These are phyloP conservation scores for Auriscalpium vulgare DNA, from an alignment of 768 basidiomycete genomes.

Conservation along the genomic window DNA sequence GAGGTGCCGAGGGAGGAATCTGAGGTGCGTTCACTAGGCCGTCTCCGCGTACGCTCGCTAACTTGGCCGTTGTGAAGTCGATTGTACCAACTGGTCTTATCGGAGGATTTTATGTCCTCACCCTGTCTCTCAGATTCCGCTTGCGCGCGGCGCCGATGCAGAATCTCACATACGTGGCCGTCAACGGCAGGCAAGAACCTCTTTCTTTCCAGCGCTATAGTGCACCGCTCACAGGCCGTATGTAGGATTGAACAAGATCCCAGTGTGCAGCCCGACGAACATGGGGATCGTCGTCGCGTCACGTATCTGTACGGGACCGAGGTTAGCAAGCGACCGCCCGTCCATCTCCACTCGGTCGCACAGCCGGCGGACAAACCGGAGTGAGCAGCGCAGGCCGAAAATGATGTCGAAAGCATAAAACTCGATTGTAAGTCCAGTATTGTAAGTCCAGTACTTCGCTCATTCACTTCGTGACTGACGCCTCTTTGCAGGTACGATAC, in stretches of 20 bases:
- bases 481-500: too few species aligned
- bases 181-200: background rate
- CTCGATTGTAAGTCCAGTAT: too few species aligned
- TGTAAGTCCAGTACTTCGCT: too few species aligned
- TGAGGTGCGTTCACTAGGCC: background rate
- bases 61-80: background rate
- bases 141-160: constrained; percentile 3
- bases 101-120: constrained; percentile 2
- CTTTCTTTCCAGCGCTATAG: background rate
- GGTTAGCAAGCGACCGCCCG: background rate
- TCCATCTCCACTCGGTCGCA: background rate
- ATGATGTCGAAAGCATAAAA: too few species aligned
- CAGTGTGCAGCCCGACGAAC: background rate
- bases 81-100: background rate
- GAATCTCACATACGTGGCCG: background rate
- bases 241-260: background rate
- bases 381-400: too few species aligned
- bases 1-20: background rate
- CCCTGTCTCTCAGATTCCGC: background rate
- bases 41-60: too few species aligned
- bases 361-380: background rate
- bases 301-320: background rate
- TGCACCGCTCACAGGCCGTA: background rate
- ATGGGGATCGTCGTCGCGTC: background rate
- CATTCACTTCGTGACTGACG: too few species aligned